These are phyloP conservation scores for Fusarium metavorans DNA, from an alignment of 2,329 filamentous ascomycete genomes.

Conservation along the genomic window DNA sequence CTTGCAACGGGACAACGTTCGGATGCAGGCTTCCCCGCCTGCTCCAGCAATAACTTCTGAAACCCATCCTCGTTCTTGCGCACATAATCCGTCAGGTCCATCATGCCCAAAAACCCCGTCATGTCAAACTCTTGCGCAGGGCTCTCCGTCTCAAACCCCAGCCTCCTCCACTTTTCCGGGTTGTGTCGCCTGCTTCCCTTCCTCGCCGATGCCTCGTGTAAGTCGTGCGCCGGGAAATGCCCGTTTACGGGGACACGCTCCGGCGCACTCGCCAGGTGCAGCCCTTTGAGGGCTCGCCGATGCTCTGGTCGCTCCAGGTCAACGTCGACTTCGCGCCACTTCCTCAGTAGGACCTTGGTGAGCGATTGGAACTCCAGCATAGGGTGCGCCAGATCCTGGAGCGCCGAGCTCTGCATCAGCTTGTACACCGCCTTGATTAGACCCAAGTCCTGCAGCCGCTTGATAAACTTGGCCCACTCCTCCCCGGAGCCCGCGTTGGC, in stretches of 20 bases:
- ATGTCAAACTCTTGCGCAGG: slow-evolving; percentile 87
- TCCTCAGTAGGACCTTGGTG: slow-evolving; percentile 86
- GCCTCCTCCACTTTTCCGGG: slow-evolving; percentile 90
- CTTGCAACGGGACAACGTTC: slow-evolving; percentile 89
- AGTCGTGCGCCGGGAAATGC: slow-evolving; percentile 52
- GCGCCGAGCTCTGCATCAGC: slow-evolving; percentile 92
- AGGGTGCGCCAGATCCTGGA: slow-evolving; percentile 91
- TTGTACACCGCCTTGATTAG: slow-evolving; percentile 92
- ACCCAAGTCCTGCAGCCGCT: slow-evolving; percentile 90
- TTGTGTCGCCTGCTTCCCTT: slow-evolving; percentile 80
- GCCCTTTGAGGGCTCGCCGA: slow-evolving; percentile 83
- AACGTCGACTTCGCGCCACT: slow-evolving; percentile 88
- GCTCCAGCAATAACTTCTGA: slow-evolving; percentile 91
- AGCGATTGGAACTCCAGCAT: slow-evolving; percentile 93
- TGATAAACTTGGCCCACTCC: slow-evolving; percentile 97
- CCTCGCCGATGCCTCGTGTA: slow-evolving; percentile 53
- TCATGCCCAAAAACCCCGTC: slow-evolving; percentile 92
- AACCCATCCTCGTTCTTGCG: slow-evolving; percentile 92
- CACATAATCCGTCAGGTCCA: slow-evolving; percentile 96
- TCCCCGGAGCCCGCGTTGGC: slow-evolving; percentile 56
- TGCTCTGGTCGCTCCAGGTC: slow-evolving; percentile 91
- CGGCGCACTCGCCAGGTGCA: slow-evolving; percentile 85
- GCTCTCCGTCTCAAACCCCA: slow-evolving; percentile 93
- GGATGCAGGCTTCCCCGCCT: slow-evolving; percentile 77
- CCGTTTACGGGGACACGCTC: slow-evolving; percentile 61